Evolutionary conservation across 805 yeast species (phyloP), one percentile per base, ranked within the genome.

Genomic region (Candida caryicola): DNA sequence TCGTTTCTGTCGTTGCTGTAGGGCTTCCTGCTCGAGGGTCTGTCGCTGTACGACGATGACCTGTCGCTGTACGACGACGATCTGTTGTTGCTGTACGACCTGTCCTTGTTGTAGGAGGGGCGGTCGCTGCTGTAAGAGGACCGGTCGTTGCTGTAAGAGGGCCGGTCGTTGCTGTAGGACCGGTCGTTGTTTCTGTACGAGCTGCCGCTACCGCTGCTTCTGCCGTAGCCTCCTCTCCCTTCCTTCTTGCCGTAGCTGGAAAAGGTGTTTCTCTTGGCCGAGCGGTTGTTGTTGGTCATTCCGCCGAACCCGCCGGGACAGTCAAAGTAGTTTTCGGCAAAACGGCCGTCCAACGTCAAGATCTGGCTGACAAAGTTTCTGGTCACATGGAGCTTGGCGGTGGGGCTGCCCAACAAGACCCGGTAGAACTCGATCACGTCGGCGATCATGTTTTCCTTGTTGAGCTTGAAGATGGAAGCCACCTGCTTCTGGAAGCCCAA

Each of bases 361-460:
- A 36, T 32, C 19, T 43, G 37, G 10, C 17, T 41, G 33, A 33
- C 41, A 29, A 25, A 39, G 29, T 39, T 36, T 29, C 32, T 36
- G 10, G 37, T 23, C 2, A 40, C 40, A 34, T 23, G 36, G 18
- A 55, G 31, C 31, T 46, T 51, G 17, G 51, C 49, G 15, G 36
- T 38, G n/a, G 49, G 54, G 35, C 54, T 55, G 13, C 41, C 36
- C 8, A 49, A n/a, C 28, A 57, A 46, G 7, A 16, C 10, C 21
- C 60, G 39, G 56, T 58, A 44, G 36, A 64, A 52, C 17, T 54
- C 49, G 17, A 60, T 50, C 21, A 62, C 47, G 40, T 68, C 73
- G 15, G 53, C 50, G 17, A 68, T 52, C 14, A 64, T 42, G 13
- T 50, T 58, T 8, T 49, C 48, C 33, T 56, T 38, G 33, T 49